Evolutionary conservation across 345 rosid species (phyloP).

Genomic region (Brassica rapa): DNA sequence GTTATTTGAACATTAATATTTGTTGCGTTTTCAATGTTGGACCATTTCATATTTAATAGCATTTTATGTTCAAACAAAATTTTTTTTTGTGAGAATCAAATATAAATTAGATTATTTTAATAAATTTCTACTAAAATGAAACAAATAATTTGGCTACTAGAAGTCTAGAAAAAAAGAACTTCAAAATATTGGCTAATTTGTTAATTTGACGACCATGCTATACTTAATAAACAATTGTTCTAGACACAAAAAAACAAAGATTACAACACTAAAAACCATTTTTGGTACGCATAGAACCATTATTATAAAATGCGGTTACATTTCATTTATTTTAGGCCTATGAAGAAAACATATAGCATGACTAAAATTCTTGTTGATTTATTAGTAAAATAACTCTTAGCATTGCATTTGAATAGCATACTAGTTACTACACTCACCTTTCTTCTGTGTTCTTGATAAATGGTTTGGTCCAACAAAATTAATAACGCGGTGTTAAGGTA

Average conservation of each 20-base stretch:
- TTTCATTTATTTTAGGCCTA: neutral
- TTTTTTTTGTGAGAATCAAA: too few relatives aligned
- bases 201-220: neutral
- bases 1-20: neutral
- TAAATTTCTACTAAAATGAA: too few relatives aligned
- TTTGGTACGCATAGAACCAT: neutral
- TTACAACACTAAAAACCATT: neutral
- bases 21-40: neutral
- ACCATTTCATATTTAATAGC: neutral
- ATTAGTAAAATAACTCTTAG: neutral
- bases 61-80: neutral
- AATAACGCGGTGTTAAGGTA: neutral
- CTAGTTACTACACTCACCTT: constrained; percentile 13
- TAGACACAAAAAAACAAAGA: neutral
- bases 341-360: neutral
- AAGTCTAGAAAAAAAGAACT: neutral
- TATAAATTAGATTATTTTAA: too few relatives aligned
- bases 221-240: neutral
- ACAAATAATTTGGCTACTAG: too few relatives aligned
- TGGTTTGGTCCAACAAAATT: constrained; percentile 16
- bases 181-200: neutral
- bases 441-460: neutral
- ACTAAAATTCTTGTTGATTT: neutral
- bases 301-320: neutral
- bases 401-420: constrained; percentile 15